Conservation (phyloP, 1,139 yeast genomes). For the Pichia norvegensis region DNA sequence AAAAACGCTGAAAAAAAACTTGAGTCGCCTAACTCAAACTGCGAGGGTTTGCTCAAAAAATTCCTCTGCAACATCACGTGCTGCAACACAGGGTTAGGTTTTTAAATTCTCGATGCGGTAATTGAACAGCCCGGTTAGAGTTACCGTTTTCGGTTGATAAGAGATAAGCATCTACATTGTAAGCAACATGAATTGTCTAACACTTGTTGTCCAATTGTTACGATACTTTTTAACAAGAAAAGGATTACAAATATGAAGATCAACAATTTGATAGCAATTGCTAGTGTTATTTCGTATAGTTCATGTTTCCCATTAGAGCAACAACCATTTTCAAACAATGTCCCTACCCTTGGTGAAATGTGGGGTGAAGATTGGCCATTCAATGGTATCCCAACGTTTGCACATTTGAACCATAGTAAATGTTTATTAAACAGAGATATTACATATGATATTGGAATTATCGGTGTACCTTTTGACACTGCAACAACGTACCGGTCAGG, state of each 20-base stretch:
- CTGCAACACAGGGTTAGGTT: not conserved
- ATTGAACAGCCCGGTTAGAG: not conserved
- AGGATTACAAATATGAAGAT: not conserved
- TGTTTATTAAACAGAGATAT: slow-evolving; percentile 46
- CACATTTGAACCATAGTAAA: slow-evolving; percentile 53
- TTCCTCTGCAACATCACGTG: not conserved
- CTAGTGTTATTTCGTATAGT: not conserved
- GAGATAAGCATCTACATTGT: not conserved
- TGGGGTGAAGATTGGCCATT: slow-evolving; percentile 68
- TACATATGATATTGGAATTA: slow-evolving; percentile 54
- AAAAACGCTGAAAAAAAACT: slow-evolving; percentile 4
- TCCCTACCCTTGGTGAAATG: slow-evolving; percentile 35
- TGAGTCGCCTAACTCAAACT: not conserved
- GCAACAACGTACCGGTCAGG: slow-evolving; percentile 70
- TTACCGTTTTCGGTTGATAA: not conserved
- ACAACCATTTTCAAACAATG: not conserved
- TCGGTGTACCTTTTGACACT: slow-evolving; percentile 76
- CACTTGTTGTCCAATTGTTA: too few species aligned
- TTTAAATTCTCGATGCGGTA: not conserved
- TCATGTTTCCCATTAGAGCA: not conserved
- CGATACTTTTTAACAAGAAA: not conserved
- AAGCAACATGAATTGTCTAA: not conserved
- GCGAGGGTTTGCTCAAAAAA: not conserved
- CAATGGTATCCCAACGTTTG: slow-evolving; percentile 65
- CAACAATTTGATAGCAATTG: not conserved